A percentile compares a stretch with the other conserved stretches of the same genome.
These are phyloP conservation scores for Corchorus capsularis DNA, from an alignment of 345 rosid genomes.

Conservation along the genomic window DNA sequence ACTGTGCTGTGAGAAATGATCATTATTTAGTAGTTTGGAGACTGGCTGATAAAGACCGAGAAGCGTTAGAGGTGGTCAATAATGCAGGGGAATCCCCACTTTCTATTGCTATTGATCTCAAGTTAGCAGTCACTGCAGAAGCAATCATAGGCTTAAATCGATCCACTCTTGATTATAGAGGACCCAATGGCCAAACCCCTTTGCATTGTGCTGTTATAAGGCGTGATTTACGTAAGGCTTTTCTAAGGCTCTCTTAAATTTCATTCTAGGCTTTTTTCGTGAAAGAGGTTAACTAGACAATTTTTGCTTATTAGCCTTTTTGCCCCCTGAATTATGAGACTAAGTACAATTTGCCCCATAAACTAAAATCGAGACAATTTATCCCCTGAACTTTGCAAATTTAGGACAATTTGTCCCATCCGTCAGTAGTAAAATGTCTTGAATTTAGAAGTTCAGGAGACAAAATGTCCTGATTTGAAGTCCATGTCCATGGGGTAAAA, in stretches of 20 bases:
- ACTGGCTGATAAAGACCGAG: background rate
- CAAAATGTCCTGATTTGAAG: no score
- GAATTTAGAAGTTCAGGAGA: no score
- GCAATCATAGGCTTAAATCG: constrained; percentile 7
- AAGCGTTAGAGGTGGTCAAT: constrained; percentile 2
- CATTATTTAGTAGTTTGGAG: background rate
- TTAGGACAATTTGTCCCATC: no score
- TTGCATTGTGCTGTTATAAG: constrained; percentile 18
- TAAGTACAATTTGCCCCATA: no score
- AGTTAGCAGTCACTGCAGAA: background rate
- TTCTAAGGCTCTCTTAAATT: background rate
- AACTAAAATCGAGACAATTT: no score
- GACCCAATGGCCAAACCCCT: constrained; percentile 17
- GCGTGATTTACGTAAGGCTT: constrained; percentile 10
- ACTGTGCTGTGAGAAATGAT: constrained; percentile 15
- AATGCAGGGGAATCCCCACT: constrained; percentile 14
- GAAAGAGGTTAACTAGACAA: background rate
- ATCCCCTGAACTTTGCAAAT: no score
- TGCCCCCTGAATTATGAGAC: no score
- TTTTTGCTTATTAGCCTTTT: background rate
- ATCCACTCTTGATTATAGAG: constrained; percentile 1
- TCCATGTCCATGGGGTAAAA: no score
- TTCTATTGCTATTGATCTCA: constrained; percentile 17
- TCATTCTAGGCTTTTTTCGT: background rate
- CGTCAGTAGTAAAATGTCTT: no score